phyloP scores from a whole-genome alignment of 371 early-diverging fungal genomes.

The Mucor irregularis region DNA sequence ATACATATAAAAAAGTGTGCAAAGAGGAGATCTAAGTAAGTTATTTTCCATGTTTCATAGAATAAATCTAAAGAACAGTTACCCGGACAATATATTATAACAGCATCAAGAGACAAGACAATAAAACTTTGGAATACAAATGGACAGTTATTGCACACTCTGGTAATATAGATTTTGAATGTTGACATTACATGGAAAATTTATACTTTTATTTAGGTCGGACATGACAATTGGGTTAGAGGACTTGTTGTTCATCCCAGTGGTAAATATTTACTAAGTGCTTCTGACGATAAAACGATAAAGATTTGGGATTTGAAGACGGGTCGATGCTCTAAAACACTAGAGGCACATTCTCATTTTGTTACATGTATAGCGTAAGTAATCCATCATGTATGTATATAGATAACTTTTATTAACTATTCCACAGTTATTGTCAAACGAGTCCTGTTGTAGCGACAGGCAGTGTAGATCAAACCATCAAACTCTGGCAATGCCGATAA shows the following conservation, averaged over 20 bases:
- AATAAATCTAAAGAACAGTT: constrained; percentile 33
- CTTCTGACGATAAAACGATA: constrained; percentile 83
- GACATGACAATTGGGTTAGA: constrained; percentile 92
- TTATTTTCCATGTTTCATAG: background rate
- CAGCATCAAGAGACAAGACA: constrained; percentile 87
- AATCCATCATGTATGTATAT: background rate
- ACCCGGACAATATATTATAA: constrained; percentile 70
- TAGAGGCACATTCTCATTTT: constrained; percentile 88
- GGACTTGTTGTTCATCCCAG: constrained; percentile 76
- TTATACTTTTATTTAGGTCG: constrained; percentile 48
- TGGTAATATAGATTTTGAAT: constrained; percentile 39
- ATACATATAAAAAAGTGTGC: background rate
- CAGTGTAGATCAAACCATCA: constrained; percentile 72
- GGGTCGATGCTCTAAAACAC: constrained; percentile 73
- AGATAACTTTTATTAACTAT: background rate
- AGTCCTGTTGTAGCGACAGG: constrained; percentile 78
- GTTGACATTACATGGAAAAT: background rate
- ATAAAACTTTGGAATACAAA: constrained; percentile 83
- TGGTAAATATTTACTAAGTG: constrained; percentile 74
- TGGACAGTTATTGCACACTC: constrained; percentile 70
- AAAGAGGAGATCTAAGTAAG: too few relatives aligned
- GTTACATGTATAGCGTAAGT: constrained; percentile 69
- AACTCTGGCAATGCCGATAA: constrained; percentile 66
- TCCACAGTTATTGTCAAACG: constrained; percentile 32
- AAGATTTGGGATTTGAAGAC: constrained; percentile 86